Base-by-base conservation (phyloP, 805 yeast species). In the Hanseniaspora meyeri region DNA sequence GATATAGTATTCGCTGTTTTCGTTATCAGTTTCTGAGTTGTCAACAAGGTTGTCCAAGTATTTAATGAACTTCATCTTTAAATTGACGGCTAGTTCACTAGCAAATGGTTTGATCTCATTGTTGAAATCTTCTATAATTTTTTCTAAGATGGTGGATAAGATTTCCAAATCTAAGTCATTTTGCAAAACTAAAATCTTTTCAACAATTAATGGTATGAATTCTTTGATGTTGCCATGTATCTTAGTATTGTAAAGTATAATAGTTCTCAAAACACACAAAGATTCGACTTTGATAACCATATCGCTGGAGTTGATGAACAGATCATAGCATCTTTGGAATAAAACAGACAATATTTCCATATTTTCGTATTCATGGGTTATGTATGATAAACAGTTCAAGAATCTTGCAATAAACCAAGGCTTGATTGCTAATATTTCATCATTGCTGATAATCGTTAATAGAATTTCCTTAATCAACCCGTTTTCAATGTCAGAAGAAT, bases 31-130 rank as follows among this genome's bases (percentile, higher is more conserved):
- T 55, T 68, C 71, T n/a, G 57, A 72, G 73, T 6, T 71, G 24
- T 36, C 62, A 58, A 7, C 51, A 49, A 36, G 56, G 14, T 65
- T 66, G 57, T 66, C 62, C 43, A 66, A 67, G 12, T 72, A 63
- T 51, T 70, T 73, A 46, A 81, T 61, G 61, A 84, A 84, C 63
- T 85, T 89, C 19, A 77, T 77, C 5, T 77, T 80, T 59, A 86
- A 71, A 59, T 79, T 81, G 6, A 70, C 66, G 3, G 82, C 83
- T 55, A 85, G 68, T 59, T 84, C 83, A 27, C 75, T 70, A 7
- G 95, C 91, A 70, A 87, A 91, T 19, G 97, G 97, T 51, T 89
- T 87, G 60, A 93, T 74, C 69, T 91, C 95, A 57, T 80, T 84
- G 1, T 95, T 78, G 68, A 87, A 95, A 59, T 79, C 77, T 64